A percentile compares a stretch with the other conserved stretches of the same genome.
These are phyloP conservation scores for Pleurotus ostreatus DNA, from an alignment of 768 basidiomycete genomes.

Conservation along the genomic window DNA sequence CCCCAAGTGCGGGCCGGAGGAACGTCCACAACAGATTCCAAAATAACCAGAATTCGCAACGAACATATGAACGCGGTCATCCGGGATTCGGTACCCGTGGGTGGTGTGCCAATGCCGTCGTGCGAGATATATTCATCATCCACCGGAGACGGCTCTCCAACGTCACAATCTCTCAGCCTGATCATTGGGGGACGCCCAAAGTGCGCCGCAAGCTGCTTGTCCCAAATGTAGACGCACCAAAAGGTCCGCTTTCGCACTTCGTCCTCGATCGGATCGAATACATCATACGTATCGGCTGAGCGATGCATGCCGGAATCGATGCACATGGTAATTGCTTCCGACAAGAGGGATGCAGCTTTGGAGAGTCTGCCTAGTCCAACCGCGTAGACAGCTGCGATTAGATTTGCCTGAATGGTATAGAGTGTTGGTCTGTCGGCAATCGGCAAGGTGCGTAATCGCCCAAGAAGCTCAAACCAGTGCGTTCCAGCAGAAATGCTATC, in stretches of 20 bases:
- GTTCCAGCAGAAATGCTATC: conserved; percentile 89
- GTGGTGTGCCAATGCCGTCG: conserved; percentile 64
- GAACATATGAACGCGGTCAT: conserved; percentile 78
- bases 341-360: conserved; percentile 80
- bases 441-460: conserved; percentile 81
- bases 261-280: conserved; percentile 87
- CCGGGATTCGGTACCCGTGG: conserved; percentile 68
- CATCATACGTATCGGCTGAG: conserved; percentile 77
- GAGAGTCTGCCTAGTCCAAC: conserved; percentile 88
- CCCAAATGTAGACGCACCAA: conserved; percentile 96
- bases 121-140: conserved; percentile 88
- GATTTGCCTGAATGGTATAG: conserved; percentile 88
- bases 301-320: conserved; percentile 89
- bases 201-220: conserved; percentile 86
- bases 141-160: conserved; percentile 78
- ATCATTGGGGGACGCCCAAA: conserved; percentile 89
- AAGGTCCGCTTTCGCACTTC: conserved; percentile 93
- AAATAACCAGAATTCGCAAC: conserved; percentile 78
- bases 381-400: conserved; percentile 90
- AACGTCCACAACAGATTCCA: conserved; percentile 85
- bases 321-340: conserved; percentile 83
- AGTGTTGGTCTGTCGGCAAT: conserved; percentile 85
- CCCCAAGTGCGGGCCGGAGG: conserved; percentile 61
- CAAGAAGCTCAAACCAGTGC: conserved; percentile 89
- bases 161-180: conserved; percentile 85